Base-by-base conservation (phyloP, 139 green algal genomes). In the Diplosphaera chodatii region DNA sequence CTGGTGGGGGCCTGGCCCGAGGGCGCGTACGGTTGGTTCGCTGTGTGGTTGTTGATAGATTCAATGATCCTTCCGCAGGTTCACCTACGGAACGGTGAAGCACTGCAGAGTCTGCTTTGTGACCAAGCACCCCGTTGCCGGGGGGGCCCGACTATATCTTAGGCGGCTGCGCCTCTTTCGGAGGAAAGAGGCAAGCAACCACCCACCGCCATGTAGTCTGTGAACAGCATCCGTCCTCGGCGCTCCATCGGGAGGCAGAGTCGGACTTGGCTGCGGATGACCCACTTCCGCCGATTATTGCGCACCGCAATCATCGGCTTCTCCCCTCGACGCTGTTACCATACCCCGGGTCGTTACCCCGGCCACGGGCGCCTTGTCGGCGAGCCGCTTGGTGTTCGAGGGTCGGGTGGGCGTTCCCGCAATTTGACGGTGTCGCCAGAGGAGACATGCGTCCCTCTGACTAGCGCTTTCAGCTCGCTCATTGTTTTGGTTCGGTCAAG, bases 31-130 rank as follows among this genome's bases (percentile, higher is more conserved):
- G 64, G 59, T 63, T 66, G 63, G 72, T 80, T 77, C 75, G 32
- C 77, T 68, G 74, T 77, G 77, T 87, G 70, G 77, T 72, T 82
- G 48, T 75, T 76, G 75, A 87, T 84, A 67, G 77, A 83, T 80
- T 82, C 76, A 89, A 89, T 87, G 78, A 90, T 88, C 81, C 85
- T 82, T 90, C 82, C 85, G 85, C 86, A 89, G 85, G 85, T 92
- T 92, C 87, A 89, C 86, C 84, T 88, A 88, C 84, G 81, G 72
- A 66, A 59, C 48, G 48, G 48, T 59, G 48, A 59, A 25, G 25
- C 48, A 59, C 48, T 59, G 48, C 48, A 25, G 37, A 10, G 37
- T 59, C 25, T 21, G 48, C 25, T 23, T 59, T 10, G 4, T 55
- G 21, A 55, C 64, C 30, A 30, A 68, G 31, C 37, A 48, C 37